Base-by-base conservation (phyloP, 2,329 filamentous ascomycete genomes). In the Diplodia sapinea region DNA sequence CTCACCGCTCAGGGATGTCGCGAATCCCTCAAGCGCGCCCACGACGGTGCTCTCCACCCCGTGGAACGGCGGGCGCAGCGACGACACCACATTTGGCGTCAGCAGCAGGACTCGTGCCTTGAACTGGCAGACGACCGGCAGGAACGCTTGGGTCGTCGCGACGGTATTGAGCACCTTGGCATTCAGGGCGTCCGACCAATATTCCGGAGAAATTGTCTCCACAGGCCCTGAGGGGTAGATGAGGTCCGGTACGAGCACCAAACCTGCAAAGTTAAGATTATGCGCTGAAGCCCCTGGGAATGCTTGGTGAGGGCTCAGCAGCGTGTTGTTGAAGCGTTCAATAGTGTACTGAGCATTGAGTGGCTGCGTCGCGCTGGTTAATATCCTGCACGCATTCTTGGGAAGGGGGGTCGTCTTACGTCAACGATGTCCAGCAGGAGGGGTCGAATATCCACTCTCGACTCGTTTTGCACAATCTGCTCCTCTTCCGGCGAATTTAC, bases 151-250 rank as follows among this genome's bases (percentile, higher is more conserved):
- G 49, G 94, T 89, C 5, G 91, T 93, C 64, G 96, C 86, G 71
- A 98, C 93, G 1, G 94, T 94, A 68, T 93, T 91, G 66, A 98
- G 86, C 13, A 99, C 86, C 74, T 96, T 94, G 17, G 93, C 94
- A 79, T 97, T 97, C 78, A 98, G 88, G 40, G 93, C 90, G 75
- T 97, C 93, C 70, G 92, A 92, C 82, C 96, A 95, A 73, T 88
- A 89, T 36, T 92, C 91, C 0, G 92, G 89, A 7, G 92, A 88
- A 68, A 97, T 90, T 4, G 92, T 94, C 70, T 93, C 92, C 70
- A 98, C 91, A 23, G 92, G 91, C 4, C 91, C 92, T 31, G 90
- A 89, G 64, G 92, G 90, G 78, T 94, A 96, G n/a, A 79, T 76
- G 74, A 91, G 88, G 68, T 85, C 91, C 2, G 94, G 94, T 29